These are phyloP conservation scores for Coleophoma crateriformis DNA, from an alignment of 2,329 filamentous ascomycete species.

Conservation along the genomic window DNA sequence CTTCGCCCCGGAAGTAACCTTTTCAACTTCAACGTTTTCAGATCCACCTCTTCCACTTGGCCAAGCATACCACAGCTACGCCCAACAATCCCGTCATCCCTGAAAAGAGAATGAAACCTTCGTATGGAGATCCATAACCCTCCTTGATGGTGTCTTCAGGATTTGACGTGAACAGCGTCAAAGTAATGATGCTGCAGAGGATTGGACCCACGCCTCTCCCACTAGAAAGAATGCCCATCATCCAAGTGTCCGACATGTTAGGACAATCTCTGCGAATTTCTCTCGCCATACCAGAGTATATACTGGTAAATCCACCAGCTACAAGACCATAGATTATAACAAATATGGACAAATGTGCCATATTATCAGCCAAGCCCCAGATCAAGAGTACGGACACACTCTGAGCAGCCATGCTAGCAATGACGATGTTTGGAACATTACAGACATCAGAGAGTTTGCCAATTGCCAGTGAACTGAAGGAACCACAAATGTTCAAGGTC, in stretches of 20 bases:
- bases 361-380: constrained; percentile 44
- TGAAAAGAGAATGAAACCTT: constrained; percentile 46
- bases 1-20: no score
- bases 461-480: constrained; percentile 32
- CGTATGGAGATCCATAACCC: constrained; percentile 45
- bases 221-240: constrained; percentile 42
- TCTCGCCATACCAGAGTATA: constrained; percentile 31
- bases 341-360: constrained; percentile 40
- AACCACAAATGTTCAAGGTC: constrained; percentile 39
- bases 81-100: neutral
- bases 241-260: constrained; percentile 16
- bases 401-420: constrained; percentile 42
- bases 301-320: constrained; percentile 43
- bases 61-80: no score
- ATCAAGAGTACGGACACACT: constrained; percentile 41
- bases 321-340: constrained; percentile 50
- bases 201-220: constrained; percentile 58
- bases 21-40: no score
- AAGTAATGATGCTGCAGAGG: constrained; percentile 47
- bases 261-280: neutral
- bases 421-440: constrained; percentile 32
- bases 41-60: no score
- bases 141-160: constrained; percentile 31
- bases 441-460: constrained; percentile 32
- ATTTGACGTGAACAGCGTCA: constrained; percentile 38